Base-by-base conservation (phyloP, 257 asterid species). In the Thymus quinquecostatus region DNA sequence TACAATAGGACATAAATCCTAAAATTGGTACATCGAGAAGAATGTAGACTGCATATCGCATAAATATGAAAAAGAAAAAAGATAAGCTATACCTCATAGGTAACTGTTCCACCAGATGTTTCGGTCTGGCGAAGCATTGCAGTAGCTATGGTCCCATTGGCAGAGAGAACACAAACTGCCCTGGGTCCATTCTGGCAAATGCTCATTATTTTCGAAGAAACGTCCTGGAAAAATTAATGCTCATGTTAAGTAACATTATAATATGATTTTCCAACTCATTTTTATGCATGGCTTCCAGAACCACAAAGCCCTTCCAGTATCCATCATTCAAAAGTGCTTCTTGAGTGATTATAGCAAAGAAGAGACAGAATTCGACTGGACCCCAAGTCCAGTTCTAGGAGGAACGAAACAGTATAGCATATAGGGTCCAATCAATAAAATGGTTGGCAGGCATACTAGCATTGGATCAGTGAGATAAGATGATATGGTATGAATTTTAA, bases 51-150 rank as follows among this genome's bases (percentile, higher is more conserved):
- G 60, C 34, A 61, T 34, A 64, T 30, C 36, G 40, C 47, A 4
- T 60, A 44, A n/a, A 43, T 43, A 64, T 1, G 33, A 27, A 33
- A 66, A 4, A 4, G 10, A 53, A 33, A 3, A 10, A 32, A 43
- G 27, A 1, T 43, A 59, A 64, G 3, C 13, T 44, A 10, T 65
- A 87, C 96, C 92, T 90, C 91, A n/a, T 84, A 84, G 34, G 89
- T 88, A 9, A 84, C 89, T 1, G 88, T 84, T 81, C 90, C 92
- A 36, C 89, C 92, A 45, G 89, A 84, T 11, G 88, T 75, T 40
- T 88, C 83, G 40, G 88, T 75, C 66, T 83, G 87, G 40, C 82
- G 81, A 72, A 90, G 87, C 0, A 89, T 82, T 72, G 81, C 89
- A 47, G 71, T 78, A 28, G 95, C 84, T 59, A 90, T 66, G 50